Base-by-base conservation (phyloP, 192 early-diverging fungal genomes). In the Gigaspora rosea region DNA sequence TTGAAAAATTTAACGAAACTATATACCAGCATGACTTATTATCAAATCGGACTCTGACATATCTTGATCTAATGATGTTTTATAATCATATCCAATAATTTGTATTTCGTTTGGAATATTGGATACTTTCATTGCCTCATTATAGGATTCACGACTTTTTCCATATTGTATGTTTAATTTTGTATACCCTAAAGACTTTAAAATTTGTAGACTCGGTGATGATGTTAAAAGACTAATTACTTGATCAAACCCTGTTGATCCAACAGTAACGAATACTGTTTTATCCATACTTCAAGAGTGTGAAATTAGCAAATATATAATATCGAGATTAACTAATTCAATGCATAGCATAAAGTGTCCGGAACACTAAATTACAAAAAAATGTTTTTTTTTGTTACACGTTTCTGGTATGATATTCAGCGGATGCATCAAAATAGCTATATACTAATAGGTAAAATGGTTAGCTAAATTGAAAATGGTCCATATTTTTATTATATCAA, bases 231-330 rank as follows among this genome's bases (percentile, higher is more conserved):
- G 79, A 11, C 75, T 48, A 51, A 97, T 79, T 10, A 98, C 87
- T 10, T 85, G 84, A 75, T 95, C 93, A 76, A 98, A 98, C 0
- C 91, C 90, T 2, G 95, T 97, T 18, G 95, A 93, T n/a, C 96
- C 96, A 13, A 98, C 95, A 0, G 95, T 97, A 35, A 95, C 90
- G 77, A 95, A 95, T 5, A 91, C 86, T 15, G 58, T 73, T 63
- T 63, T 75, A 20, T 47, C 27, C 27, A 27, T 27, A 27, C 27
- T 27, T 27, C 0, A 27, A 27, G 27, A 27, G 27, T 27, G 27
- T 27, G 27, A 27, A n/a, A 27, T 27, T 27, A 27, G 27, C 27
- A 27, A n/a, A n/a, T n/a, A n/a, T n/a, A n/a, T n/a, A n/a, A n/a
- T n/a, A n/a, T n/a, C n/a, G n/a, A n/a, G n/a, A n/a, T n/a, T n/a